phyloP scores from a whole-genome alignment of 495 filamentous ascomycete genomes.

The Penicillium soppii region DNA sequence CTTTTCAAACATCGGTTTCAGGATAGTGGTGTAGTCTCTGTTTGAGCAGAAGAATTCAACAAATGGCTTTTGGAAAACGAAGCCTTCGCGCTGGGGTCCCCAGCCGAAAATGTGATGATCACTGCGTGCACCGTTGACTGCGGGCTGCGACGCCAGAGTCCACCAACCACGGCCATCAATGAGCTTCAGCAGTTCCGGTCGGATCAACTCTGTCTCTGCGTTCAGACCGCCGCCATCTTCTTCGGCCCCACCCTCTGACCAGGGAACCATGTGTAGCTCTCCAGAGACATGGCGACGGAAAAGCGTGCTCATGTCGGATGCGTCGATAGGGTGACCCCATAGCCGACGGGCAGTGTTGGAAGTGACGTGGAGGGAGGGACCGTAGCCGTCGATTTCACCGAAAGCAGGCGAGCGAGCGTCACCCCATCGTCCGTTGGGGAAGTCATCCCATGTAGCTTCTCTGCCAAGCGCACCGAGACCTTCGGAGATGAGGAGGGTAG shows the following conservation, averaged over 20 bases:
- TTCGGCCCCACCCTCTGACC: conserved; percentile 83
- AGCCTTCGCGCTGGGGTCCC: conserved; percentile 83
- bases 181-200: conserved; percentile 66
- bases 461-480: conserved; percentile 86
- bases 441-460: conserved; percentile 99
- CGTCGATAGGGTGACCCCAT: conserved; percentile 75
- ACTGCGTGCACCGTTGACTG: conserved; percentile 79
- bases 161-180: conserved; percentile 80
- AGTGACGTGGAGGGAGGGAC: conserved; percentile 83
- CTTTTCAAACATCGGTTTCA: conserved; percentile 60
- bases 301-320: conserved; percentile 68
- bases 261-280: conserved; percentile 73
- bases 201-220: conserved; percentile 79
- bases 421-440: conserved; percentile 95
- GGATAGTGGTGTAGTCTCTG: conserved; percentile 59
- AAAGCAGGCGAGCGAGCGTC: conserved; percentile 88
- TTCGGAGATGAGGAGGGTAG: conserved; percentile 89
- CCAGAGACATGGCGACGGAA: conserved; percentile 80
- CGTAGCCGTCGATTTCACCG: conserved; percentile 93
- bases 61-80: conserved; percentile 97
- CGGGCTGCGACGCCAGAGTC: conserved; percentile 95
- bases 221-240: conserved; percentile 50
- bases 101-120: conserved; percentile 84
- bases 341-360: conserved; percentile 72
- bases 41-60: conserved; percentile 89